Percentiles rank a stretch among this genome's conserved stretches.
Evolutionary conservation across 2,329 filamentous ascomycete species (phyloP).

Genomic region (Cadophora luteo-olivacea): DNA sequence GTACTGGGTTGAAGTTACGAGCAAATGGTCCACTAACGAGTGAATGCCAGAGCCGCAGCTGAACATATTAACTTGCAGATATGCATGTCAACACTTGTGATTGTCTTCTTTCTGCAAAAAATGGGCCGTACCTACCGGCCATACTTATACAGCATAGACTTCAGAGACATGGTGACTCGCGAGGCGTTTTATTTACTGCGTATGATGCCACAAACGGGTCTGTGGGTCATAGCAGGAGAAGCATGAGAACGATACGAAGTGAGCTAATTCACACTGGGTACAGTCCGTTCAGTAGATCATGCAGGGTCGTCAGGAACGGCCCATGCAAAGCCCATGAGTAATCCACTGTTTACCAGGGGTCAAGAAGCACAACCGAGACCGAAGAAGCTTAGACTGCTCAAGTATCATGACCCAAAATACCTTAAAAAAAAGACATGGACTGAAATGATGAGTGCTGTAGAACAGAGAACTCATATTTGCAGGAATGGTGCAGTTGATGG

Average conservation of each 20-base stretch:
- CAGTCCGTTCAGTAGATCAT: conserved; percentile 3
- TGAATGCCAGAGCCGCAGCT: conserved; percentile 2
- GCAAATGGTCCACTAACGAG: not conserved
- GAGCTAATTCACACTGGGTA: conserved; percentile 8
- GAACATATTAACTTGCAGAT: conserved; percentile 15
- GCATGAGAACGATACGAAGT: not conserved
- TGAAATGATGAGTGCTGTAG: not conserved
- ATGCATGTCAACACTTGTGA: conserved; percentile 8
- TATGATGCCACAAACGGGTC: not conserved
- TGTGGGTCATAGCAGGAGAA: conserved; percentile 10
- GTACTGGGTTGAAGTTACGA: not conserved
- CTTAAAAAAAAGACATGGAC: not conserved
- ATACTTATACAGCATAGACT: conserved; percentile 7
- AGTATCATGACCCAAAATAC: not conserved
- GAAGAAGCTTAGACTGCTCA: conserved; percentile 9
- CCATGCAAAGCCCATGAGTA: not conserved
- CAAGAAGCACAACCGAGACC: not conserved
- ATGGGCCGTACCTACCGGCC: not conserved
- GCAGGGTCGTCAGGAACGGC: conserved; percentile 7
- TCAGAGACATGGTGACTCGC: conserved; percentile 1
- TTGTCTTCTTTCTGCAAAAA: not conserved
- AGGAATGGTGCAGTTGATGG: not conserved
- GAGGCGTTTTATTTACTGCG: conserved; percentile 8
- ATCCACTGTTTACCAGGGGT: not conserved
- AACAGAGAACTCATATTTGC: not conserved